A percentile compares a stretch with the other conserved stretches of the same genome.
These are phyloP conservation scores for Penicillium corylophilum DNA, from an alignment of 2,329 filamentous ascomycete species.

Conservation along the genomic window DNA sequence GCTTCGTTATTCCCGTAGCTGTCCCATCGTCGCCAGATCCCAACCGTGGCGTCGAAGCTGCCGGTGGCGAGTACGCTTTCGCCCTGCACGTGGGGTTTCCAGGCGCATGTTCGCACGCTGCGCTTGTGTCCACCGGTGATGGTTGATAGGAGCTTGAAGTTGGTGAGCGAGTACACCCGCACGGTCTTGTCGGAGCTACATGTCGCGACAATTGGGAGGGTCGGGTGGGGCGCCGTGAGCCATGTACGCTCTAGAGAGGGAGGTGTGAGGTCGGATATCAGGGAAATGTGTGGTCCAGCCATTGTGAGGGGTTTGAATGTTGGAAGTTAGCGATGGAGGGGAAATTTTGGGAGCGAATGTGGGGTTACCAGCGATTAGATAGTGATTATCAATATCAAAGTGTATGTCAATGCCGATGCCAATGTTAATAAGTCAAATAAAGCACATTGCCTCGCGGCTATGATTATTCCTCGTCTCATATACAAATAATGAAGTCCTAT, in stretches of 20 bases:
- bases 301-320: slow-evolving; percentile 1
- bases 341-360: slow-evolving; percentile 12
- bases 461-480: background rate
- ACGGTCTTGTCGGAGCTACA: slow-evolving; percentile 82
- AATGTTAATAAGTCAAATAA: background rate
- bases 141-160: slow-evolving; percentile 73
- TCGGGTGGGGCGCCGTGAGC: slow-evolving; percentile 81
- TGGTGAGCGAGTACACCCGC: slow-evolving; percentile 82
- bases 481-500: slow-evolving; percentile 1
- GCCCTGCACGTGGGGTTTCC: slow-evolving; percentile 72
- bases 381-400: background rate
- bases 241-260: slow-evolving; percentile 67
- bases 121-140: slow-evolving; percentile 88
- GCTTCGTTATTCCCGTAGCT: slow-evolving; percentile 36
- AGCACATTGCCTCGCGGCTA: background rate
- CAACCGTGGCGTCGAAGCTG: slow-evolving; percentile 90
- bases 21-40: slow-evolving; percentile 71
- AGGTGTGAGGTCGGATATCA: slow-evolving; percentile 54
- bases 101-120: slow-evolving; percentile 79
- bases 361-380: slow-evolving; percentile 8
- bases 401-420: too few species aligned
- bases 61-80: slow-evolving; percentile 83
- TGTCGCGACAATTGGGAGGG: slow-evolving; percentile 83
- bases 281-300: slow-evolving; percentile 30
- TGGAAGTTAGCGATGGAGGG: slow-evolving; percentile 1